Evolutionary conservation across 2,329 filamentous ascomycete genomes (phyloP).

Genomic region (Aspergillus bombycis): DNA sequence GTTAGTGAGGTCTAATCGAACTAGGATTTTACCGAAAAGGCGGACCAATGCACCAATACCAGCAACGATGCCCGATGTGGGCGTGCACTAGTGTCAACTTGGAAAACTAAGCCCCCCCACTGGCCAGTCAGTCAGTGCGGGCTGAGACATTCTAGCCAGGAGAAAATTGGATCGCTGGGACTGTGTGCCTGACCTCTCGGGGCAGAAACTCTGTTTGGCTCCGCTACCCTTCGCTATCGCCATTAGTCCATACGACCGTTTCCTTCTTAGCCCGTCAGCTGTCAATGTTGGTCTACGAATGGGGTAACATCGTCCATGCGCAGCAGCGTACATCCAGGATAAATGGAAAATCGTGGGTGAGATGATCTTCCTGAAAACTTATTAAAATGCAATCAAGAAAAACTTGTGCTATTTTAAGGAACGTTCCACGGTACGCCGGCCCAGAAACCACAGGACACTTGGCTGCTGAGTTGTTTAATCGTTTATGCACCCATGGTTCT

Average conservation of each 20-base stretch:
- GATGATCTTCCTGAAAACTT: constrained; percentile 2
- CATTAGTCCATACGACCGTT: constrained; percentile 5
- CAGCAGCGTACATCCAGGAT: neutral
- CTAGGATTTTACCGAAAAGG: constrained; percentile 1
- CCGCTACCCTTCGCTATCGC: neutral
- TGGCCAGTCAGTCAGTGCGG: constrained; percentile 14
- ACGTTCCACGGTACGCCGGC: constrained; percentile 6
- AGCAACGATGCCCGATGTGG: constrained; percentile 8
- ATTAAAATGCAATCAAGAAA: neutral
- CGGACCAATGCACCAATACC: constrained; percentile 13
- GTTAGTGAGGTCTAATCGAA: neutral
- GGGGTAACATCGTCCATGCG: neutral
- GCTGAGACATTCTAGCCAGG: constrained; percentile 21
- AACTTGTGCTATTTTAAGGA: constrained; percentile 14
- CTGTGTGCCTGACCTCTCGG: constrained; percentile 13
- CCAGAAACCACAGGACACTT: neutral
- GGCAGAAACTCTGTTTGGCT: constrained; percentile 1
- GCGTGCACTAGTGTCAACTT: constrained; percentile 15
- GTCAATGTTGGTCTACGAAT: neutral
- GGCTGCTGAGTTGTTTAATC: neutral
- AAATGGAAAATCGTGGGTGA: constrained; percentile 3
- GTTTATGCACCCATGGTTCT: neutral
- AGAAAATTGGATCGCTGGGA: neutral
- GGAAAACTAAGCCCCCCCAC: constrained; percentile 8
- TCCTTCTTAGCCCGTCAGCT: constrained; percentile 7